Conservation (phyloP, 805 yeast genomes). For the Ogataea methanolica region DNA sequence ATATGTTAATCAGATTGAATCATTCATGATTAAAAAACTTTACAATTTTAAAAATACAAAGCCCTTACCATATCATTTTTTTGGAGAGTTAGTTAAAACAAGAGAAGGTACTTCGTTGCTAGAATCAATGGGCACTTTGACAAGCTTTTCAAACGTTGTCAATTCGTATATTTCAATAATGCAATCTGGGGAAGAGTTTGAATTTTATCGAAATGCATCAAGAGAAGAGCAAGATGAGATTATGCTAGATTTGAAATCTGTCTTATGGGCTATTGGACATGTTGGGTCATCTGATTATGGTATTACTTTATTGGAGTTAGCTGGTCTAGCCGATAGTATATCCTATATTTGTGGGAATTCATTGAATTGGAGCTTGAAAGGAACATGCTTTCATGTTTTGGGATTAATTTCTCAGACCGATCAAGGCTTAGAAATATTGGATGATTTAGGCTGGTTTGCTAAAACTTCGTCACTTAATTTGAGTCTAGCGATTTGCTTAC, state of each 20-base stretch:
- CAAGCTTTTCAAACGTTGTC: conserved; percentile 19
- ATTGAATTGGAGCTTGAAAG: conserved; percentile 57
- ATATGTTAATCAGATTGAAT: conserved; percentile 47
- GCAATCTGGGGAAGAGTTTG: conserved; percentile 13
- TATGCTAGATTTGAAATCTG: conserved; percentile 55
- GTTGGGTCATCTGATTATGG: conserved; percentile 74
- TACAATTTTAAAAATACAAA: conserved; percentile 9
- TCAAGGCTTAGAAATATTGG: conserved; percentile 81
- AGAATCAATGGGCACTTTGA: conserved; percentile 26
- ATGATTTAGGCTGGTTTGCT: conserved; percentile 72
- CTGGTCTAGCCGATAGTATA: conserved; percentile 48
- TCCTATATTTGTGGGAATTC: conserved; percentile 44
- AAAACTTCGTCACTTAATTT: conserved; percentile 38
- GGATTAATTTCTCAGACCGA: conserved; percentile 69
- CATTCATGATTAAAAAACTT: conserved; percentile 25
- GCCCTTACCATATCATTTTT: conserved; percentile 60
- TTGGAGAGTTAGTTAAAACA: conserved; percentile 74
- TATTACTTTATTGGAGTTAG: conserved; percentile 46
- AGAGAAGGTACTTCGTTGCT: conserved; percentile 72
- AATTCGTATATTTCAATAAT: conserved; percentile 15
- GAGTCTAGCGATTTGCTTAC: conserved; percentile 31
- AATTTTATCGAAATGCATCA: conserved; percentile 15
- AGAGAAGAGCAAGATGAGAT: conserved; percentile 31
- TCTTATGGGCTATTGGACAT: conserved; percentile 84
- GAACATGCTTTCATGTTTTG: conserved; percentile 71